Conservation (phyloP, 1,139 yeast species). For the Scheffersomyces segobiensis region DNA sequence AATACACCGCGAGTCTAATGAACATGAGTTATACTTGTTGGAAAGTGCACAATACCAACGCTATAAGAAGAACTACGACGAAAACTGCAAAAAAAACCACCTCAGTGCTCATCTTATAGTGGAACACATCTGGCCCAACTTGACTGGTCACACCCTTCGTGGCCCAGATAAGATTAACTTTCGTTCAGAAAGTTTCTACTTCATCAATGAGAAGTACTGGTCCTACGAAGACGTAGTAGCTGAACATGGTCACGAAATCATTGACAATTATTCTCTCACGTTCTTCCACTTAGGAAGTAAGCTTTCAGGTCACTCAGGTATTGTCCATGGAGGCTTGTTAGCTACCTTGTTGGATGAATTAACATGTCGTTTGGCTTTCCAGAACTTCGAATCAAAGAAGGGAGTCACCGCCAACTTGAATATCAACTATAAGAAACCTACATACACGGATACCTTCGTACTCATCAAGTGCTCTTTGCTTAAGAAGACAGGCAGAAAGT, state of each 20-base stretch:
- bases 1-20: background rate
- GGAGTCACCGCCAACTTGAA: conserved; percentile 51
- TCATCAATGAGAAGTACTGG: conserved; percentile 33
- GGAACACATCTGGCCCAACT: conserved; percentile 28
- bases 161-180: conserved; percentile 39
- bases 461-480: conserved; percentile 36
- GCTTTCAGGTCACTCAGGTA: conserved; percentile 51
- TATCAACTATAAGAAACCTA: conserved; percentile 42
- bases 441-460: conserved; percentile 32
- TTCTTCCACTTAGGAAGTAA: conserved; percentile 47
- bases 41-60: conserved; percentile 5
- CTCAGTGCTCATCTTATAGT: conserved; percentile 4
- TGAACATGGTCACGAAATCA: conserved; percentile 8
- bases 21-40: background rate
- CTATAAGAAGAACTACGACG: conserved; percentile 8
- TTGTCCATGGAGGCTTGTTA: conserved; percentile 57
- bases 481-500: conserved; percentile 42
- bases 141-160: conserved; percentile 37
- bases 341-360: conserved; percentile 57
- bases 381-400: conserved; percentile 41
- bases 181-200: conserved; percentile 37
- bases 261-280: conserved; percentile 34
- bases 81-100: conserved; percentile 4
- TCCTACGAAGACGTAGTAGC: conserved; percentile 12
- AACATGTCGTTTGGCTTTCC: conserved; percentile 53